Evolutionary conservation across 305 asterid genomes (phyloP).

Genomic region (Ilex paraguariensis): DNA sequence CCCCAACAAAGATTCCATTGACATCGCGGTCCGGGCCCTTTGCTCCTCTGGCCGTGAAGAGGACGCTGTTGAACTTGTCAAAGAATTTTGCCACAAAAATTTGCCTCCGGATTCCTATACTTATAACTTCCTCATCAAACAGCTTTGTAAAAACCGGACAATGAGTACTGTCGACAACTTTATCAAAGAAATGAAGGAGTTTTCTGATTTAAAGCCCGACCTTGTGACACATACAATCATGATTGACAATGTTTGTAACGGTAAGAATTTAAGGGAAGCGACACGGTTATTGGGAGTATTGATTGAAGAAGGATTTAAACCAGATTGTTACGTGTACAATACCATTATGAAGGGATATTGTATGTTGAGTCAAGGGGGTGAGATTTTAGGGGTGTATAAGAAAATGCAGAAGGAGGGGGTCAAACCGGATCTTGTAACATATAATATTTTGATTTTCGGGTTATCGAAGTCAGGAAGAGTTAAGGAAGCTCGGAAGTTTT

Average conservation of each 20-base stretch:
- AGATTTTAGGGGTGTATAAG: conserved; percentile 66
- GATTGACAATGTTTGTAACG: conserved; percentile 92
- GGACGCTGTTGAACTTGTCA: conserved; percentile 64
- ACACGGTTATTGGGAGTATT: conserved; percentile 52
- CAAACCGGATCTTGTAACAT: conserved; percentile 74
- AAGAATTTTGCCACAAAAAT: conserved; percentile 51
- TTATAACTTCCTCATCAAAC: conserved; percentile 73
- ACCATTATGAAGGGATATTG: conserved; percentile 92
- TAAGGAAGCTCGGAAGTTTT: conserved; percentile 70
- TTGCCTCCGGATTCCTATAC: conserved; percentile 59
- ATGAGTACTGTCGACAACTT: conserved; percentile 47
- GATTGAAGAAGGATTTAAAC: conserved; percentile 78
- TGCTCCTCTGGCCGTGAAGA: conserved; percentile 65
- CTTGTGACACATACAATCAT: conserved; percentile 79
- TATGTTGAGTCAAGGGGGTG: conserved; percentile 57
- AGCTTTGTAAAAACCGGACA: conserved; percentile 60
- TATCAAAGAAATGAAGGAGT: conserved; percentile 58
- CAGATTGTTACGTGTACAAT: conserved; percentile 82
- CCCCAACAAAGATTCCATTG: conserved; percentile 59
- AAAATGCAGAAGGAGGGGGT: conserved; percentile 77
- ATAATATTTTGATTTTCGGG: conserved; percentile 78
- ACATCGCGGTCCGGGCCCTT: conserved; percentile 71
- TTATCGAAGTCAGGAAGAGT: conserved; percentile 80
- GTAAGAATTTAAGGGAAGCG: conserved; percentile 85
- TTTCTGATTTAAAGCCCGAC: conserved; percentile 62